Conservation (phyloP, 257 asterid genomes). For the Ajuga chamaepitys region DNA sequence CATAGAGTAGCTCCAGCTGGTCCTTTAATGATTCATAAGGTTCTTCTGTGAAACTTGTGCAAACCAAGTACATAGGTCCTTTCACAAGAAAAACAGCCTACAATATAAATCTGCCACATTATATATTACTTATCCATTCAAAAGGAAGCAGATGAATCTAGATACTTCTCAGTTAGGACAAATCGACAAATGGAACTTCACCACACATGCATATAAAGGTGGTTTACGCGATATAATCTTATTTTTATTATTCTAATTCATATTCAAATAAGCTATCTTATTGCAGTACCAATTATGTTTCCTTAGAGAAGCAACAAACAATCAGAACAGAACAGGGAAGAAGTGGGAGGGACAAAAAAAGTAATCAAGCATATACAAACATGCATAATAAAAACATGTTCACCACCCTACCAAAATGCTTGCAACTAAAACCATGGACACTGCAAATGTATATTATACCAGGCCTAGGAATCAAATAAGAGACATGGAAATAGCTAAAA, state of each 20-base stretch:
- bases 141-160: not conserved
- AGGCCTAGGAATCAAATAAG: not conserved
- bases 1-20: constrained; percentile 81
- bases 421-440: not conserved
- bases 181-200: too few relatives aligned
- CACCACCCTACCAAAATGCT: not conserved
- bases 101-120: constrained; percentile 10
- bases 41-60: constrained; percentile 97
- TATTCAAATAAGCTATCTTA: constrained; percentile 7
- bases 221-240: constrained; percentile 1
- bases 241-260: not conserved
- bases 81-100: constrained; percentile 93
- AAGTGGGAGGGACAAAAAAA: not conserved
- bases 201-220: not conserved
- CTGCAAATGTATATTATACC: not conserved
- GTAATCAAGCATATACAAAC: not conserved
- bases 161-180: constrained; percentile 1
- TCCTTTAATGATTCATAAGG: constrained; percentile 83
- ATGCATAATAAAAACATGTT: too few relatives aligned
- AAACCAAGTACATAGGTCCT: constrained; percentile 95
- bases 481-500: not conserved
- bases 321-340: not conserved
- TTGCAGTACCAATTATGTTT: not conserved
- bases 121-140: not conserved
- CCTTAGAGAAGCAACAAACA: not conserved